These are phyloP conservation scores for Mycosphaerella arachidis DNA, from an alignment of 2,329 filamentous ascomycete species.

Conservation along the genomic window DNA sequence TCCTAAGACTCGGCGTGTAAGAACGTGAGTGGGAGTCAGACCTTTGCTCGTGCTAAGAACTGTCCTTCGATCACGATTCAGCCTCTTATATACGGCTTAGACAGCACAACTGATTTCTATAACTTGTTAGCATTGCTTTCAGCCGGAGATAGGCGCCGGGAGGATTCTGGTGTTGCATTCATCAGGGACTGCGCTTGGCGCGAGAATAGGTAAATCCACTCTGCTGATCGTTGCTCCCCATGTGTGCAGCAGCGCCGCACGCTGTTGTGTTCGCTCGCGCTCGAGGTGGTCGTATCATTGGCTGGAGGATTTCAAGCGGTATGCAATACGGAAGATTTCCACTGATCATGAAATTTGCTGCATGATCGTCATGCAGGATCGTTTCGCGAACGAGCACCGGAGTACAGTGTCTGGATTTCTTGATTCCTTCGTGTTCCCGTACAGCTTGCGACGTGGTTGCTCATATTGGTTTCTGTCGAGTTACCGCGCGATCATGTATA, in stretches of 20 bases:
- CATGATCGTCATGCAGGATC: not conserved
- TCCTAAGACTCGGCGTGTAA: no score
- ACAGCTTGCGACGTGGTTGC: not conserved
- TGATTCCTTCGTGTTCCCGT: not conserved
- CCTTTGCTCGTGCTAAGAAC: not conserved
- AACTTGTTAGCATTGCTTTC: not conserved
- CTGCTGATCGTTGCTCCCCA: not conserved
- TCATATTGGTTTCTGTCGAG: not conserved
- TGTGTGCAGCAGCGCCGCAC: not conserved
- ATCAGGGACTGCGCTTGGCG: not conserved
- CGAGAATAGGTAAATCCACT: not conserved
- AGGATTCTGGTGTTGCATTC: not conserved
- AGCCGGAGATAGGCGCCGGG: not conserved
- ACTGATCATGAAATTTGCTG: not conserved
- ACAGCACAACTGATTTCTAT: not conserved
- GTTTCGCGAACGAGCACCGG: not conserved
- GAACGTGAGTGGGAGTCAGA: not conserved
- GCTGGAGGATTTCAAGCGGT: not conserved
- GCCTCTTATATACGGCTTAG: not conserved
- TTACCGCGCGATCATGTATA: not conserved
- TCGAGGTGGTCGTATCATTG: not conserved
- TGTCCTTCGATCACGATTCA: not conserved
- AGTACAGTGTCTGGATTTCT: not conserved
- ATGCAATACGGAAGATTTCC: not conserved
- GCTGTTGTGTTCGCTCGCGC: not conserved